Base-by-base conservation (phyloP, 2,329 filamentous ascomycete species). In the Colletotrichum limetticola region DNA sequence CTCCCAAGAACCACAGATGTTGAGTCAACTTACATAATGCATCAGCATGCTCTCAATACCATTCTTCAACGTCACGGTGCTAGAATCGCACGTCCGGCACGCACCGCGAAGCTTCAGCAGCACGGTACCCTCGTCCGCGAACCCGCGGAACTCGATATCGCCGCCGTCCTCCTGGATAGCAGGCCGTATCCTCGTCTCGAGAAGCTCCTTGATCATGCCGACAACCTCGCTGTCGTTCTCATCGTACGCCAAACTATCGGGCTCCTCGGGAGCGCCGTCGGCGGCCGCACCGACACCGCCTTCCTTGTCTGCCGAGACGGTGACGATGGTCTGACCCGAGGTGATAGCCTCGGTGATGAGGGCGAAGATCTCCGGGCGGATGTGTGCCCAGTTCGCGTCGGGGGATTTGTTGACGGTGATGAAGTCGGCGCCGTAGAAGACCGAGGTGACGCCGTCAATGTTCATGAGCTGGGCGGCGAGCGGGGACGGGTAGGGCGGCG, bases 11-110 rank as follows among this genome's bases (percentile, higher is more conserved):
- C 22, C 28, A 30, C n/a, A 26, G 35, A 30, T 42, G 12, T 4
- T 26, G 24, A 57, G 66, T 53, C 46, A 58, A 91, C 93, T 89
- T 83, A 95, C 93, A 83, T 97, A 97, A 82, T 96, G 94, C 94
- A 98, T 98, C 81, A 98, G 83, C 97, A 99, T 98, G 76, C 94
- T 94, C 88, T 99, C 97, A 77, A 99, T 99, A 7, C 97, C 97
- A 81, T 97, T 98, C 88, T 97, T 98, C 76, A 99, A 84, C 35
- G 97, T 99, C 46, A 98, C 95, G 0, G 97, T 98, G 82, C 95
- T 98, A 58, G 94, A 97, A 82, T 98, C 97, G 82, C 97, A 99
- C 24, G 96, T 98, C 76, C 97, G 89, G 83, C 97, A 99, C 24
- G 97, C 97, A 19, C 97, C 97, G 61, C 96, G 89, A 78, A 99